A percentile compares a stretch with the other conserved stretches of the same genome.
phyloP scores from a whole-genome alignment of 2,329 filamentous ascomycete genomes.

The Metarhizium humberi region DNA sequence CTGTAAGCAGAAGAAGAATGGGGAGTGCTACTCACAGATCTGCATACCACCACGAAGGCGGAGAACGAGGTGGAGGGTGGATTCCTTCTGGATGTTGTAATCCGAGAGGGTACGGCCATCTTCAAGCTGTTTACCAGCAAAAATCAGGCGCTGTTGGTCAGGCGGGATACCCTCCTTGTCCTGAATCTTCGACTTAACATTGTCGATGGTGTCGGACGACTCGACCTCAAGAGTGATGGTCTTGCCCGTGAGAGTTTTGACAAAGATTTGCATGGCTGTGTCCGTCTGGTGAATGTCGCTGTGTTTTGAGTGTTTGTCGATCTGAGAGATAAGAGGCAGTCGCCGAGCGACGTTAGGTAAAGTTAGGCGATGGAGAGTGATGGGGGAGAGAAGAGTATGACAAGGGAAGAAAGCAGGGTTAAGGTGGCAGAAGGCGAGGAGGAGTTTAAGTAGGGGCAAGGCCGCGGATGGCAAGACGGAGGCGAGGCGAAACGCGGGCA shows the following conservation, averaged over 20 bases:
- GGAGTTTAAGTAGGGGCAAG: conserved; percentile 21
- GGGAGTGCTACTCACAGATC: conserved; percentile 42
- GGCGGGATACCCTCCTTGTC: conserved; percentile 97
- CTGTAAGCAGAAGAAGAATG: neutral
- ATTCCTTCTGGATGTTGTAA: conserved; percentile 53
- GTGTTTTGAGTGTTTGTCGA: conserved; percentile 5
- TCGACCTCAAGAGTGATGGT: conserved; percentile 58
- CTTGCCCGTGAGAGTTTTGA: conserved; percentile 56
- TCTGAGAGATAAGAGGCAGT: conserved; percentile 12
- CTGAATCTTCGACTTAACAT: conserved; percentile 96
- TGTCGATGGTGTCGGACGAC: conserved; percentile 88
- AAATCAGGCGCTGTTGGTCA: conserved; percentile 92
- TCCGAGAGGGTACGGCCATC: conserved; percentile 59
- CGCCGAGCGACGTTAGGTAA: conserved; percentile 5
- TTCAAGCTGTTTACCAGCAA: conserved; percentile 93
- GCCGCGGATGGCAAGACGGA: conserved; percentile 9
- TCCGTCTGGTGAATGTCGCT: conserved; percentile 5
- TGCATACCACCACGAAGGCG: conserved; percentile 60
- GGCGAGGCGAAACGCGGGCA: conserved; percentile 9
- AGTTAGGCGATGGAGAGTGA: conserved; percentile 4
- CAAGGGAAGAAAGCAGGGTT: conserved; percentile 7
- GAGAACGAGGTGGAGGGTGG: conserved; percentile 65
- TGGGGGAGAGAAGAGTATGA: conserved; percentile 9
- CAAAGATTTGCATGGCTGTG: conserved; percentile 15
- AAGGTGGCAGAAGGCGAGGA: conserved; percentile 12